These are phyloP conservation scores for Botrytis porri DNA, from an alignment of 2,329 filamentous ascomycete genomes.

Conservation along the genomic window DNA sequence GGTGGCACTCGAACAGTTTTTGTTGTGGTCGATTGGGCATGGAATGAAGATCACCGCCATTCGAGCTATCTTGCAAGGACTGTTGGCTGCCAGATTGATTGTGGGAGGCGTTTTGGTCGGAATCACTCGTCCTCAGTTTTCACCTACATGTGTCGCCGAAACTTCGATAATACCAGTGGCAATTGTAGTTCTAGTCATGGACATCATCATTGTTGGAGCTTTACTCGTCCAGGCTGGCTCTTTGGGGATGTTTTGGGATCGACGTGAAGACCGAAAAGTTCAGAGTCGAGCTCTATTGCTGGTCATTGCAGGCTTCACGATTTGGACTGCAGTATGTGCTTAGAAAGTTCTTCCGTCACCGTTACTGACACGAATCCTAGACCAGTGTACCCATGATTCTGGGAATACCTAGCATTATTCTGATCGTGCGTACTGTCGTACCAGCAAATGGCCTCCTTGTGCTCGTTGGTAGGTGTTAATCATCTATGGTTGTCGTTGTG, in stretches of 20 bases:
- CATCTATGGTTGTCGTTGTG: not conserved
- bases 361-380: conserved; percentile 28
- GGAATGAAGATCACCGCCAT: conserved; percentile 32
- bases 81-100: conserved; percentile 33
- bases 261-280: conserved; percentile 24
- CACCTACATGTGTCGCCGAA: conserved; percentile 36
- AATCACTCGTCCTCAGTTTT: conserved; percentile 36
- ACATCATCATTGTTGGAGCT: conserved; percentile 35
- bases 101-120: conserved; percentile 35
- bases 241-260: conserved; percentile 29
- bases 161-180: conserved; percentile 34
- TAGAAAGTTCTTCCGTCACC: not conserved
- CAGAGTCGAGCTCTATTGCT: conserved; percentile 34
- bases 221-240: conserved; percentile 31
- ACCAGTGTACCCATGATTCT: conserved; percentile 38
- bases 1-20: conserved; percentile 36
- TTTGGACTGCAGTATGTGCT: conserved; percentile 36
- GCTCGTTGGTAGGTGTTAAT: conserved; percentile 33
- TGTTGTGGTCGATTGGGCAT: conserved; percentile 38
- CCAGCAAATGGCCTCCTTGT: conserved; percentile 36
- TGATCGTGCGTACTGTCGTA: conserved; percentile 36
- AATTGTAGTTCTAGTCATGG: conserved; percentile 36
- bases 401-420: conserved; percentile 31
- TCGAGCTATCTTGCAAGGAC: conserved; percentile 33
- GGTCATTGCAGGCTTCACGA: conserved; percentile 30